Conservation (phyloP, 345 rosid genomes). For the Durio zibethinus region DNA sequence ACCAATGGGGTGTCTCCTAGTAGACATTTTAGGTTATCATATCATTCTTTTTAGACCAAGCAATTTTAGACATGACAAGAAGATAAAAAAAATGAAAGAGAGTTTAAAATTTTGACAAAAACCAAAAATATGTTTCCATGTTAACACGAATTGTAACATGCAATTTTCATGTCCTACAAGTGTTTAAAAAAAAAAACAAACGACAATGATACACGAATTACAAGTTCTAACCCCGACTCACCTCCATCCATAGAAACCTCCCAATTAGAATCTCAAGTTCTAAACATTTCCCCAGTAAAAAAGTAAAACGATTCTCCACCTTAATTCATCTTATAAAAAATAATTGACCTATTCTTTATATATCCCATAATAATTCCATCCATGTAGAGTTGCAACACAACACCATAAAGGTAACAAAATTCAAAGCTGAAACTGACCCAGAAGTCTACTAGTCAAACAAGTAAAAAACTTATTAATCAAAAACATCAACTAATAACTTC, state of each 20-base stretch:
- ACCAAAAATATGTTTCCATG: no score
- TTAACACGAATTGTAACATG: no score
- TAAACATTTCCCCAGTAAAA: neutral
- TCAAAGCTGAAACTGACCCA: conserved; percentile 6
- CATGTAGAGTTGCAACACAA: neutral
- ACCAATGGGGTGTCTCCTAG: neutral
- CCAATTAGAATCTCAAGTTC: neutral
- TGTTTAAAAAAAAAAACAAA: no score
- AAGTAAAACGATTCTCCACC: neutral
- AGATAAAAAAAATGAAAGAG: no score
- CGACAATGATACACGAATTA: no score
- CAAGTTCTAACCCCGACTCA: no score
- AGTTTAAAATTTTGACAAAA: no score
- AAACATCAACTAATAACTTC: neutral
- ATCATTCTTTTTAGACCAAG: no score
- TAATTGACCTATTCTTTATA: neutral
- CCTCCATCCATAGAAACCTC: neutral
- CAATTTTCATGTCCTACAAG: no score
- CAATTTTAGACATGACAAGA: no score
- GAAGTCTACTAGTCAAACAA: neutral
- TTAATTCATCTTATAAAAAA: neutral
- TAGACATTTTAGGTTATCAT: neutral
- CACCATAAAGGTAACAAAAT: no score
- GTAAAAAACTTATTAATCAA: neutral
- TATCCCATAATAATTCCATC: neutral